phyloP scores from a whole-genome alignment of 2,329 filamentous ascomycete genomes.

The Akanthomyces uredinophilus region DNA sequence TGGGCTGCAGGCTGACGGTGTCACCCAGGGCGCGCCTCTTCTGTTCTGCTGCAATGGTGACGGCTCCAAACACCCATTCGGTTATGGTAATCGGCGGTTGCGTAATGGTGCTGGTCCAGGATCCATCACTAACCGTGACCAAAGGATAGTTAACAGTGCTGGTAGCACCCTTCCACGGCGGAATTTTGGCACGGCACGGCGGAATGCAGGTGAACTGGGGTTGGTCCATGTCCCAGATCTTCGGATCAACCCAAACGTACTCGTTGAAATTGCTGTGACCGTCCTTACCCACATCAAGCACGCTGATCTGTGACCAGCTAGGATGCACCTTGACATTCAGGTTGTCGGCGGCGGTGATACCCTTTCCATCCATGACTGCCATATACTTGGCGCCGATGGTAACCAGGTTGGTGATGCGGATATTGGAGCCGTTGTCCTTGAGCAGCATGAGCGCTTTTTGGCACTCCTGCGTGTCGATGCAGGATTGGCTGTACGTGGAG shows the following conservation, averaged over 20 bases:
- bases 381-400: slow-evolving; percentile 29
- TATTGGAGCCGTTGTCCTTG: slow-evolving; percentile 20
- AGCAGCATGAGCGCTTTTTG: slow-evolving; percentile 22
- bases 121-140: slow-evolving; percentile 25
- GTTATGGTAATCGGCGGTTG: slow-evolving; percentile 24
- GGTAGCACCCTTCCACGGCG: slow-evolving; percentile 24
- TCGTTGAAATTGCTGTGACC: not conserved
- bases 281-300: slow-evolving; percentile 19
- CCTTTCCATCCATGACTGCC: slow-evolving; percentile 22
- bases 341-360: slow-evolving; percentile 24
- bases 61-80: slow-evolving; percentile 21
- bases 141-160: slow-evolving; percentile 27
- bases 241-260: slow-evolving; percentile 17
- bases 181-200: slow-evolving; percentile 26
- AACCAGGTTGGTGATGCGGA: slow-evolving; percentile 24
- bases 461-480: slow-evolving; percentile 22
- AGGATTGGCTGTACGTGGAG: slow-evolving; percentile 19
- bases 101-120: slow-evolving; percentile 29
- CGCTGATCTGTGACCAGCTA: slow-evolving; percentile 24
- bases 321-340: slow-evolving; percentile 25
- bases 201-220: slow-evolving; percentile 25
- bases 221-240: slow-evolving; percentile 27
- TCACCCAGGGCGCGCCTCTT: not conserved
- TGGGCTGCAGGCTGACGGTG: slow-evolving; percentile 16
- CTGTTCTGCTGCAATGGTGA: slow-evolving; percentile 19